Conservation (phyloP, 345 rosid species). For the Euclidium syriacum region DNA sequence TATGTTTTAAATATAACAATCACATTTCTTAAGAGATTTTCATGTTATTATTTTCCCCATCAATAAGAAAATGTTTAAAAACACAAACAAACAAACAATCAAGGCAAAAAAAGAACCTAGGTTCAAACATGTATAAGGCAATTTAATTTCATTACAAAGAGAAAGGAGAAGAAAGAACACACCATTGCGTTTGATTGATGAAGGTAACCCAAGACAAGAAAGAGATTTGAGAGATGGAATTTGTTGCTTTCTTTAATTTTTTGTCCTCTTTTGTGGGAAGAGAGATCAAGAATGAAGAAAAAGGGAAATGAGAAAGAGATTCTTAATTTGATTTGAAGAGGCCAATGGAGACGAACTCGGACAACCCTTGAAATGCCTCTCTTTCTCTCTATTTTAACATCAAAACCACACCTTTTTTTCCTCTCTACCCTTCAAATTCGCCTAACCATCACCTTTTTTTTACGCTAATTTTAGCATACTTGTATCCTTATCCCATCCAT, state of each 20-base stretch:
- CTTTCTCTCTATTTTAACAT: background rate
- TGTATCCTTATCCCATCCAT: constrained; percentile 1
- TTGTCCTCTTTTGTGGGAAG: constrained; percentile 24
- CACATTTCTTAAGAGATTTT: too few species aligned
- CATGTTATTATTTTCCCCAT: too few species aligned
- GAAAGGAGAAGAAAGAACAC: background rate
- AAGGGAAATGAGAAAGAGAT: constrained; percentile 37
- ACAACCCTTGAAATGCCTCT: constrained; percentile 18
- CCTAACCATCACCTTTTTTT: constrained; percentile 6
- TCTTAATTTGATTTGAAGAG: constrained; percentile 43
- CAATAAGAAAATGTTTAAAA: too few species aligned
- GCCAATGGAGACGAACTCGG: constrained; percentile 32
- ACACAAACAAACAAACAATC: background rate
- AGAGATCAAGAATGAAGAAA: constrained; percentile 32
- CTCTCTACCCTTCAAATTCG: constrained; percentile 19
- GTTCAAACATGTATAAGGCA: background rate
- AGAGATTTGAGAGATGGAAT: background rate
- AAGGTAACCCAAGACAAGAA: constrained; percentile 11
- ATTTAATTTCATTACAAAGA: background rate
- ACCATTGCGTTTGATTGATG: constrained; percentile 30
- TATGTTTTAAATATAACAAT: too few species aligned
- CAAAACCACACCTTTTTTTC: constrained; percentile 11
- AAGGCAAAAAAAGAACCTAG: background rate
- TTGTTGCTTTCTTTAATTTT: background rate
- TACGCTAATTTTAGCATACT: constrained; percentile 18